These are phyloP conservation scores for Saprolegnia diclina DNA, from an alignment of 352 stramenopile species.

Conservation along the genomic window DNA sequence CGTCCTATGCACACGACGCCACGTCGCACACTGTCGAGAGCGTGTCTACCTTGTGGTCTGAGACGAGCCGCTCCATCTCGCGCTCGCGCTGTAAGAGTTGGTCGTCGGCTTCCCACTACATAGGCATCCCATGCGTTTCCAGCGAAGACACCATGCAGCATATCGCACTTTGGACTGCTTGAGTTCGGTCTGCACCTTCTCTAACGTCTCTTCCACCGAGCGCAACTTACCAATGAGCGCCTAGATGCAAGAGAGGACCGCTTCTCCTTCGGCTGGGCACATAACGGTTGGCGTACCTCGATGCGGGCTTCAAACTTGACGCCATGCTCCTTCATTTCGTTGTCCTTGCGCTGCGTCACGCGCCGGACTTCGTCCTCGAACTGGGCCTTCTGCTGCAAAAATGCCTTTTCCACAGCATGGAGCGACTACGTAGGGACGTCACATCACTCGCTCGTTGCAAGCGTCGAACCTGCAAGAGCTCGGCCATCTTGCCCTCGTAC, in stretches of 20 bases:
- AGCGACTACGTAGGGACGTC: conserved; percentile 33
- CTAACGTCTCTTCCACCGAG: conserved; percentile 43
- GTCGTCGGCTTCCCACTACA: conserved; percentile 51
- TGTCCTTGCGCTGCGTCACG: conserved; percentile 42
- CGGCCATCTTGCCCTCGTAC: conserved; percentile 81
- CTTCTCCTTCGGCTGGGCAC: not conserved
- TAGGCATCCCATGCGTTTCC: not conserved
- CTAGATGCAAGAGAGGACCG: conserved; percentile 29
- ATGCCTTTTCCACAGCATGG: conserved; percentile 74
- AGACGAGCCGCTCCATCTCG: conserved; percentile 43
- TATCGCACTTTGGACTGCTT: conserved; percentile 40
- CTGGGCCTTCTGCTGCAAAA: conserved; percentile 77
- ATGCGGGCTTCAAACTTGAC: conserved; percentile 28
- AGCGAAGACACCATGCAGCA: not conserved
- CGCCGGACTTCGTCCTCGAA: conserved; percentile 63
- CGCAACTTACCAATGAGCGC: conserved; percentile 42
- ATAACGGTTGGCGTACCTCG: conserved; percentile 19
- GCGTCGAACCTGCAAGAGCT: conserved; percentile 52
- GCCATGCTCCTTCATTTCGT: conserved; percentile 24
- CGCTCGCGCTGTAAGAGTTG: conserved; percentile 52
- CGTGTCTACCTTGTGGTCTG: conserved; percentile 34
- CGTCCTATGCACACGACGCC: conserved; percentile 29
- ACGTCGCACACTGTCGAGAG: not conserved
- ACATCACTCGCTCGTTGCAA: no score
- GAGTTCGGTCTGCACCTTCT: conserved; percentile 45